Conservation (phyloP, 2,329 filamentous ascomycete species). For the Ophidiomyces ophidiicola region DNA sequence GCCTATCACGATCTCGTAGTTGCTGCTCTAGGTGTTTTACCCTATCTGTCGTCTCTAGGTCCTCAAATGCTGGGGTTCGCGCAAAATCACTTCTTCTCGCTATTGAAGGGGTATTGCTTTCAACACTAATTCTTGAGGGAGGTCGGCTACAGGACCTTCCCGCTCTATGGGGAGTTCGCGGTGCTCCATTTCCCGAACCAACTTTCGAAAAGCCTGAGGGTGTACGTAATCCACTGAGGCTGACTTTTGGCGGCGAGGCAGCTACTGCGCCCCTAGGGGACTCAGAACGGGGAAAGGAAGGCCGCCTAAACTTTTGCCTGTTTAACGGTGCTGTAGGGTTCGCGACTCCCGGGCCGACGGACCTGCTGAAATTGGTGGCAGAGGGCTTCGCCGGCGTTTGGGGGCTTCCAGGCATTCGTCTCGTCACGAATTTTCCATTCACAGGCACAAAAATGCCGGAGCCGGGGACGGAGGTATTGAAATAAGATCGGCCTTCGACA, state of each 20-base stretch:
- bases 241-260: constrained; percentile 44
- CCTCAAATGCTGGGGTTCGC: constrained; percentile 15
- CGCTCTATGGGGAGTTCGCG: constrained; percentile 30
- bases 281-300: constrained; percentile 75
- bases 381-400: constrained; percentile 52
- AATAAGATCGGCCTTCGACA: constrained; percentile 78
- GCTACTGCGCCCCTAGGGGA: constrained; percentile 51
- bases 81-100: constrained; percentile 24
- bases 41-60: constrained; percentile 51
- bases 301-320: constrained; percentile 53
- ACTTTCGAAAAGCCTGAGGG: constrained; percentile 38
- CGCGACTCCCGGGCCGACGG: constrained; percentile 63
- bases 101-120: constrained; percentile 25
- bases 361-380: constrained; percentile 75
- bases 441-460: constrained; percentile 89
- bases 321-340: constrained; percentile 53
- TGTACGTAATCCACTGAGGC: constrained; percentile 43
- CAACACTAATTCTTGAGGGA: constrained; percentile 29
- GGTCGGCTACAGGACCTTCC: constrained; percentile 27
- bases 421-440: constrained; percentile 53
- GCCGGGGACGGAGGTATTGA: constrained; percentile 62
- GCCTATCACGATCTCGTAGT: constrained; percentile 71
- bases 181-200: constrained; percentile 27
- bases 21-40: constrained; percentile 58
- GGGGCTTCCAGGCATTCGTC: constrained; percentile 55